Percentiles rank a stretch among this genome's conserved stretches.
Evolutionary conservation across 208 protist species (phyloP).

Genomic region (Crithidia thermophila): DNA sequence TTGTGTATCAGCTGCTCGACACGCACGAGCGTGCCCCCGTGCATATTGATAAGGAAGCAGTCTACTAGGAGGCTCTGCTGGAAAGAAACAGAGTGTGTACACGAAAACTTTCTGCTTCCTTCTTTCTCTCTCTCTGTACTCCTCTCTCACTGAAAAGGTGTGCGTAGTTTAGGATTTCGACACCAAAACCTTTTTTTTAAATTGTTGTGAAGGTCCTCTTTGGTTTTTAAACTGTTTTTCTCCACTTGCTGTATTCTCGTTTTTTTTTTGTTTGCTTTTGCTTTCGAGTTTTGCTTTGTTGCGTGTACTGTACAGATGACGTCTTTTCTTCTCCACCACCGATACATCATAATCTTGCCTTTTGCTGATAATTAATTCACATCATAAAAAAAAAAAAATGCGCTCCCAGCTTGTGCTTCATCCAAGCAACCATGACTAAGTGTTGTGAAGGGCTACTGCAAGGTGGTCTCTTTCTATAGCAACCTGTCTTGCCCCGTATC

Average conservation of each 20-base stretch:
- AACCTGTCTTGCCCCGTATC: too few relatives aligned
- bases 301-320: slow-evolving; percentile 5
- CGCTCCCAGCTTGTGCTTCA: too few relatives aligned
- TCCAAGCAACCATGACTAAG: too few relatives aligned
- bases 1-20: slow-evolving; percentile 84
- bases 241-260: neutral
- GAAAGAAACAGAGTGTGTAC: too few relatives aligned
- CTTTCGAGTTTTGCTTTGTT: slow-evolving; percentile 2
- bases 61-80: slow-evolving; percentile 31
- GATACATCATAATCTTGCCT: neutral
- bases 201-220: neutral
- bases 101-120: too few relatives aligned
- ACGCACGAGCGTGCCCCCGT: slow-evolving; percentile 53
- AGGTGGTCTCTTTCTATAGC: too few relatives aligned
- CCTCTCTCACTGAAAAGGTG: neutral
- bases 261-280: slow-evolving; percentile 4
- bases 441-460: too few relatives aligned
- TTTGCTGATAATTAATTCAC: neutral
- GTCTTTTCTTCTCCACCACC: too few relatives aligned
- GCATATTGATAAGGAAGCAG: slow-evolving; percentile 26
- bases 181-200: too few relatives aligned
- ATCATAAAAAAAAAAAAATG: neutral
- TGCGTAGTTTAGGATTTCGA: neutral
- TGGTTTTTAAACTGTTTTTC: neutral
- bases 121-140: neutral